These are phyloP conservation scores for Phylloporus gajari DNA, from an alignment of 1,284 basidiomycete species.

Conservation along the genomic window DNA sequence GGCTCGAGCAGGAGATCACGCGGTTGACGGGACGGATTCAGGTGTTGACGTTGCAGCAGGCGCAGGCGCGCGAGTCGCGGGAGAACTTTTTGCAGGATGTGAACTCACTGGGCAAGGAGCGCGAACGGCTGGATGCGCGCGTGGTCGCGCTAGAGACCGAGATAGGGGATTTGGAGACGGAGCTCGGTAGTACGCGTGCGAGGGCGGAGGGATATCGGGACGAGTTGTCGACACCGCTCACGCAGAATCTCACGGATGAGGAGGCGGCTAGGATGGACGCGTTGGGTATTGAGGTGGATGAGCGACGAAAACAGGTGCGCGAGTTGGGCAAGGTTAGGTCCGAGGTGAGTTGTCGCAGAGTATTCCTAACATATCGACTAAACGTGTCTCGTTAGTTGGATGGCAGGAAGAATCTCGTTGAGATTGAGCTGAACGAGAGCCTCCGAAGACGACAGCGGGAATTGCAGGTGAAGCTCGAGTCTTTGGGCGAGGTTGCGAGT, in stretches of 20 bases:
- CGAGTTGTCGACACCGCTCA: constrained; percentile 84
- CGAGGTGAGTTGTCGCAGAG: constrained; percentile 62
- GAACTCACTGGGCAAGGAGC: constrained; percentile 71
- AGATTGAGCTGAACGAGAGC: constrained; percentile 94
- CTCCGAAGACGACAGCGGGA: constrained; percentile 84
- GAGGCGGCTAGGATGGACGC: constrained; percentile 78
- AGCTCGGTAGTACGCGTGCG: constrained; percentile 68
- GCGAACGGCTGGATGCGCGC: constrained; percentile 74
- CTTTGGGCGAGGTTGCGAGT: constrained; percentile 72
- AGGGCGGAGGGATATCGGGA: constrained; percentile 72
- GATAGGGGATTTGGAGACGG: constrained; percentile 77
- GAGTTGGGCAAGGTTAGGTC: constrained; percentile 77
- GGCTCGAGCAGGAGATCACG: constrained; percentile 91
- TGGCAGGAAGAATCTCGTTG: constrained; percentile 81
- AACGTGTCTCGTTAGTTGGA: constrained; percentile 65
- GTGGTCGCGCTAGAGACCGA: constrained; percentile 75
- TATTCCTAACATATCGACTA: constrained; percentile 11
- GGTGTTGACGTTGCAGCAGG: constrained; percentile 74
- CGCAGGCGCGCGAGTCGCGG: constrained; percentile 75
- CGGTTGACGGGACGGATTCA: constrained; percentile 80
- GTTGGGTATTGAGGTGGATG: constrained; percentile 83
- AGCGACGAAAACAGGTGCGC: constrained; percentile 74
- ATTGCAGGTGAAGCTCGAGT: constrained; percentile 80
- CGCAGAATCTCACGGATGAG: constrained; percentile 74
- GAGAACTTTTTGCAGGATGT: constrained; percentile 76